Evolutionary conservation across 805 yeast genomes (phyloP), one percentile per base, ranked within the genome.

Genomic region (Torulaspora delbrueckii): DNA sequence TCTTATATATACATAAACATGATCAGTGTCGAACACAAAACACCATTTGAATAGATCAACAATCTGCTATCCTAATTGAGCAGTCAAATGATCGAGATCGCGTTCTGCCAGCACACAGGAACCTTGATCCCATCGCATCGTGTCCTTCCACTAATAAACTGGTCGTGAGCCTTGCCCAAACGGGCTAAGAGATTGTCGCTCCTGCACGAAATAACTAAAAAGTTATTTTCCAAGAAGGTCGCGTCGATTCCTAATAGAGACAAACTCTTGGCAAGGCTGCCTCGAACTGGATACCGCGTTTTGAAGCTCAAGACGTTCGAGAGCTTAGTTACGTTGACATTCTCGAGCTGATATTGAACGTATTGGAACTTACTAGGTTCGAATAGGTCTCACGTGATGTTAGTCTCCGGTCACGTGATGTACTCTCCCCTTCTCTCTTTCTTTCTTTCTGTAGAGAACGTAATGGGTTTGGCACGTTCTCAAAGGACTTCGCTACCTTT

Each of bases 61-160:
- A 41, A 46, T 49, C 28, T 42, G 43, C 41, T 46, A 49, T 46
- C 53, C 50, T 44, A 43, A 43, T 43, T 30, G 39, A 49, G 53
- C 46, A 46, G 43, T 43, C 46, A 42, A 40, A 49, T 49, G 44
- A 41, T 32, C 33, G 13, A 37, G 38, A 46, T 48, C 52, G 52
- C 49, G 52, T 48, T 43, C 34, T 25, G 40, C 32, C 26, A 40
- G 31, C 45, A 14, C 3, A 7, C 34, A 31, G 22, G 12, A 13
- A 23, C n/a, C 32, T 31, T 5, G 10, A 13, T 10, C 16, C 34
- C 42, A 39, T 12, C 45, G 35, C 37, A 28, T 19, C 22, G 22
- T 19, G 22, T 19, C 6, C 22, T 19, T 13, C 14, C 1, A 18
- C 7, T 16, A 8, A 9, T 8, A 10, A 34, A 18, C 14, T 12